Evolutionary conservation across 208 protist genomes (phyloP).

Genomic region (Crithidia sp.): DNA sequence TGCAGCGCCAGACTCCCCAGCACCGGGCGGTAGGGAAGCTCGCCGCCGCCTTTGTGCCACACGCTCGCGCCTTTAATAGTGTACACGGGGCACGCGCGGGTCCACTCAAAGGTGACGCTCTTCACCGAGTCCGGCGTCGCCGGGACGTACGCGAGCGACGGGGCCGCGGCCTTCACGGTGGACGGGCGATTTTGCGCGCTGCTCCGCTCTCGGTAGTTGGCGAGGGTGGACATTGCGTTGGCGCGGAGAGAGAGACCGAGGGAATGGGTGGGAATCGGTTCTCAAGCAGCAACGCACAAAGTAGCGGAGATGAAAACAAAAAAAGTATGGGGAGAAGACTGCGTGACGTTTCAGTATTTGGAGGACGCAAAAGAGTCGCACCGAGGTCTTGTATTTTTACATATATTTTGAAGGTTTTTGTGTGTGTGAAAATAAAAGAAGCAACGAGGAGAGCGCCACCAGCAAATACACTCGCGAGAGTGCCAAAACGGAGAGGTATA

Average conservation of each 20-base stretch:
- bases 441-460: no score
- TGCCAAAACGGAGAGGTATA: no score
- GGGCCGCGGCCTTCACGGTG: background rate
- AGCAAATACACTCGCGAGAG: no score
- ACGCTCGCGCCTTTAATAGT: slow-evolving; percentile 45
- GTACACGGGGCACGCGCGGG: slow-evolving; percentile 56
- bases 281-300: background rate
- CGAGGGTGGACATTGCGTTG: background rate
- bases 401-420: no score
- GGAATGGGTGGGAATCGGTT: background rate
- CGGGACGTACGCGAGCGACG: slow-evolving; percentile 42
- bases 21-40: slow-evolving; percentile 64
- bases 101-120: slow-evolving; percentile 70
- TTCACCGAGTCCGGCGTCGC: slow-evolving; percentile 34
- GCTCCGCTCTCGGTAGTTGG: background rate
- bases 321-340: background rate
- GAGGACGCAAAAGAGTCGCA: no score
- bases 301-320: background rate
- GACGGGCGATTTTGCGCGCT: background rate
- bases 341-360: background rate
- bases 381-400: no score
- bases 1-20: slow-evolving; percentile 59
- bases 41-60: slow-evolving; percentile 62
- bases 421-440: no score
- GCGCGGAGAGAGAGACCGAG: background rate